Base-by-base conservation (phyloP, 371 early-diverging fungal species). In the Umbelopsis sp. region DNA sequence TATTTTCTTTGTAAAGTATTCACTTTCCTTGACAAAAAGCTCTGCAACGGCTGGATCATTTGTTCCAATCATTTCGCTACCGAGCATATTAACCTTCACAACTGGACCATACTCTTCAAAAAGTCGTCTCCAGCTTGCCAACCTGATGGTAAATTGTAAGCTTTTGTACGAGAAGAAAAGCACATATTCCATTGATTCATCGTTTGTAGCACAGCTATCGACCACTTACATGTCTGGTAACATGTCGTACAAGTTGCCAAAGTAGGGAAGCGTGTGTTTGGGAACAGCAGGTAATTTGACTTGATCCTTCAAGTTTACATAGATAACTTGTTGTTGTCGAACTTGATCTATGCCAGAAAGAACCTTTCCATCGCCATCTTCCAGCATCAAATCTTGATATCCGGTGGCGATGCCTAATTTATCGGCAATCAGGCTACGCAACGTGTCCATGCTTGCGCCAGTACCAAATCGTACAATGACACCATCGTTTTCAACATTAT, bases 31-130 rank as follows among this genome's bases (percentile, higher is more conserved):
- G 20, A 69, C 74, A 22, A 80, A 69, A 11, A 72, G 50, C 46
- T 81, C 77, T 10, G 80, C 81, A 29, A 78, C 53, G 29, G 63
- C 75, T 6, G 83, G 79, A 53, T 77, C 72, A 52, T 79, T 77
- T 38, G 80, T 79, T 29, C 65, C 70, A 52, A 76, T 25, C 6
- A 65, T 67, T 9, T 51, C 65, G 20, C 57, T 67, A 14, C 80
- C 75, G 29, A 76, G 57, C 8, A 79, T 29, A n/a, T 68, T 65
- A 32, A 79, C 63, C 35, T 79, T 73, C 37, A 79, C 70, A 5
- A 76, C 48, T 22, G 80, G 74, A 46, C 80, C 80, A 64, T 73
- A 69, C 18, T 45, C 71, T 1, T 48, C 63, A 65, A 79, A 79
- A 45, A 73, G 69, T 48, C 73, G 69, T 18, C 67, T 52, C 65